Base-by-base conservation (phyloP, 257 asterid species). In the Solanum pinnatisectum region DNA sequence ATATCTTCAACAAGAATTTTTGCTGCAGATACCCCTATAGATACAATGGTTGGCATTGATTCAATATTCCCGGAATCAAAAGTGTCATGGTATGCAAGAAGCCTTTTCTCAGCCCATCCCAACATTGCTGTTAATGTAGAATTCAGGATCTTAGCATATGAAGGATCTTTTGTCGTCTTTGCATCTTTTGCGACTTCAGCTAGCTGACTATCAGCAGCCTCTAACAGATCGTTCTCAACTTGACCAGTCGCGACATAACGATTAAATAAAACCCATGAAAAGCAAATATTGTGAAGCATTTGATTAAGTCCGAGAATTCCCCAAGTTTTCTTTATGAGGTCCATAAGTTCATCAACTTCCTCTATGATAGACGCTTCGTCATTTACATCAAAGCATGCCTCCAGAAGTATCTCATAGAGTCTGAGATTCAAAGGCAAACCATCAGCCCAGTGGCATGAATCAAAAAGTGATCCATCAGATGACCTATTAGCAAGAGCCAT, bases 81-180 rank as follows among this genome's bases (percentile, higher is more conserved):
- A 39, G 99, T 97, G 85, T 97, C 99, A 84, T 96, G 99, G 91
- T 96, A 97, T 65, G 99, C 99, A 83, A 97, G 95, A 82, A 97
- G 98, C 87, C 99, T 93, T 90, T 97, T 97, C 95, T 97, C 99
- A 79, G 99, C 96, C 99, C 99, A 97, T 65, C 99, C 98, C 92
- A 97, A 91, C 90, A 96, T 94, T 39, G 99, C 96, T 67, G 98
- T 96, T 93, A 97, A 91, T 2, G 98, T 94, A 85, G 98, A 94
- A 91, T 94, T 95, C 94, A 97, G 92, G 71, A 96, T 89, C 90
- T 93, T 95, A 8, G 98, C 90, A 87, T 95, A 97, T 87, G 84
- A 82, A 8, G 98, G 93, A 92, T 96, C 99, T 89, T 96, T 96
- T 23, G 94, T 92, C 56, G 90, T 90, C 91, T 95, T 96, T 33